Base-by-base conservation (phyloP, 768 basidiomycete species). In the Mrakia frigida region DNA sequence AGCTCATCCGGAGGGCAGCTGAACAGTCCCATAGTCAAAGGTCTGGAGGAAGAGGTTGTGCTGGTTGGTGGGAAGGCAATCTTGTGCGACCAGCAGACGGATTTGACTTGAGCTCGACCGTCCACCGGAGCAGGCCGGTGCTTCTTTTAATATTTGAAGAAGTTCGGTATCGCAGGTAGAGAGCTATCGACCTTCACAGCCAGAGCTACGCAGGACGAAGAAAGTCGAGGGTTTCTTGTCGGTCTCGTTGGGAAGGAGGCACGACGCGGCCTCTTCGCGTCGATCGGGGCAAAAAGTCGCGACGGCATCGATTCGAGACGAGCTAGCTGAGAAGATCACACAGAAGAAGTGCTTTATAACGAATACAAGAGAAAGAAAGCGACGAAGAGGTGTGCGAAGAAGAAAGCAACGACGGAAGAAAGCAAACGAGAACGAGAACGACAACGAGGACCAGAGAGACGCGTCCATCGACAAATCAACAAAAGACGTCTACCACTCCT, bases 401-500 rank as follows among this genome's bases (percentile, higher is more conserved):
- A 25, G 23, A 25, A 60, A 60, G 23, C 9, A 60, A 60, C 9
- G 43, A 60, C 9, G 31, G 31, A 60, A 60, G 25, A 60, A 60
- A 60, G 59, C 21, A 25, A 31, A n/a, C n/a, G n/a, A 21, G 18
- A 50, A 2, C 2, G 46, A 50, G 21, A 50, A 21, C 16, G 21
- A 50, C 16, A 21, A 50, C 46, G 46, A 50, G 18, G 33, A 37
- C 3, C 10, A 33, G 46, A 50, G 46, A 50, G 46, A 50, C 46
- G 46, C 46, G 46, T 50, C 46, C 31, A 10, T 65, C 10, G 16
- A 28, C 4, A 41, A 41, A 16, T 3, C 31, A 25, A 35, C n/a
- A 9, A 5, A 11, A 14, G 23, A 65, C 6, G 67, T 37, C 78
- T 86, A 91, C 95, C 95, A 98, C 80, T 95, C 93, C 85, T 96